Percentiles rank a stretch among this genome's conserved stretches.
Conservation (phyloP, 306 rosid species). For the Canavalia ensiformis region DNA sequence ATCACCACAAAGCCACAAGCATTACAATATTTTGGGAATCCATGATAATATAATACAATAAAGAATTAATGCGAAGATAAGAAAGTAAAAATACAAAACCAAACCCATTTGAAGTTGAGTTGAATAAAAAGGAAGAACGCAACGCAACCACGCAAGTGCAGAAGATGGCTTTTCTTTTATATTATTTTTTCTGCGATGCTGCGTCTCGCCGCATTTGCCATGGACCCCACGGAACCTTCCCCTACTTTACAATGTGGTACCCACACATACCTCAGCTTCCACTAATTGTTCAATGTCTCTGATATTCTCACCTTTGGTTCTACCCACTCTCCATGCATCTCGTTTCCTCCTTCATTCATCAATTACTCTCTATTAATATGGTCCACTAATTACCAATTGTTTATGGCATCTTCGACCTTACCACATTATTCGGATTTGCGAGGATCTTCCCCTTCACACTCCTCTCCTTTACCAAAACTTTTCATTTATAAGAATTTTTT, state of each 20-base stretch:
- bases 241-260: conserved; percentile 47
- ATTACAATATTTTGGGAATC: conserved; percentile 43
- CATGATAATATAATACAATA: conserved; percentile 5
- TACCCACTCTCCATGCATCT: conserved; percentile 8
- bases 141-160: conserved; percentile 41
- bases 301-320: conserved; percentile 28
- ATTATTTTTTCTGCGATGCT: conserved; percentile 53
- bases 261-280: conserved; percentile 62
- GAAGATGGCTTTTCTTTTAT: neutral
- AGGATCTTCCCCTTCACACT: neutral
- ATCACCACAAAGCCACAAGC: conserved; percentile 39
- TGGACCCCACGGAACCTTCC: conserved; percentile 62
- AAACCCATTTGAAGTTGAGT: neutral
- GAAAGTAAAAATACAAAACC: neutral
- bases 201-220: conserved; percentile 81
- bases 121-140: conserved; percentile 26
- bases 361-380: neutral
- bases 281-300: conserved; percentile 45
- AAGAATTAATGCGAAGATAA: neutral
- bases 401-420: neutral
- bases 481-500: neutral
- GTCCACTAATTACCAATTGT: conserved; percentile 27
- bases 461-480: neutral
- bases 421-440: neutral
- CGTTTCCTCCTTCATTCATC: conserved; percentile 20